phyloP scores from a whole-genome alignment of 2,329 filamentous ascomycete genomes.

The Diplocarpon rosae region DNA sequence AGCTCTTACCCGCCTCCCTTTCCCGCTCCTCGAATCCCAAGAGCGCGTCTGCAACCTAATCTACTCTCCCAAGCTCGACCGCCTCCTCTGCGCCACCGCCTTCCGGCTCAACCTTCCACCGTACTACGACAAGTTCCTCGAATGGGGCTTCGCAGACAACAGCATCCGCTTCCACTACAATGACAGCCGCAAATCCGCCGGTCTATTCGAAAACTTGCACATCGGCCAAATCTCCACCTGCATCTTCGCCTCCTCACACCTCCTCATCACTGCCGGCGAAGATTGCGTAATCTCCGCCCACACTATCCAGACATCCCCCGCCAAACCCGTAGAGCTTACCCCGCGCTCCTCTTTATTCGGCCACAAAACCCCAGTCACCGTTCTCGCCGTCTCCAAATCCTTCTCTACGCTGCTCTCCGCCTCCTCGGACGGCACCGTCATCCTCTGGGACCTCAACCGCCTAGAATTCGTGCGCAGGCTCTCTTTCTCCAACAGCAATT shows the following conservation, averaged over 20 bases:
- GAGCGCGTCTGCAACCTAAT: slow-evolving; percentile 72
- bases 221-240: slow-evolving; percentile 79
- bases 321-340: slow-evolving; percentile 66
- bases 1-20: slow-evolving; percentile 64
- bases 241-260: slow-evolving; percentile 79
- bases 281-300: slow-evolving; percentile 88
- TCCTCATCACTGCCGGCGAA: slow-evolving; percentile 80
- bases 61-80: slow-evolving; percentile 69
- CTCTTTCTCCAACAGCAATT: slow-evolving; percentile 37
- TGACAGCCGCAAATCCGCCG: slow-evolving; percentile 72
- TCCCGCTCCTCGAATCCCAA: slow-evolving; percentile 59
- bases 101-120: slow-evolving; percentile 83
- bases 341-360: slow-evolving; percentile 78
- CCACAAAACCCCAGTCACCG: slow-evolving; percentile 73
- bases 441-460: slow-evolving; percentile 91
- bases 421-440: slow-evolving; percentile 68
- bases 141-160: slow-evolving; percentile 93
- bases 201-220: slow-evolving; percentile 88
- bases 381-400: slow-evolving; percentile 73
- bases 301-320: slow-evolving; percentile 50
- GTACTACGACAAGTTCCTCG: slow-evolving; percentile 77
- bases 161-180: slow-evolving; percentile 84
- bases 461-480: slow-evolving; percentile 75
- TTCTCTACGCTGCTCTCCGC: slow-evolving; percentile 83
- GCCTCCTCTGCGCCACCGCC: slow-evolving; percentile 70